Conservation (phyloP, 352 stramenopile genomes). For the Pythium sp. region DNA sequence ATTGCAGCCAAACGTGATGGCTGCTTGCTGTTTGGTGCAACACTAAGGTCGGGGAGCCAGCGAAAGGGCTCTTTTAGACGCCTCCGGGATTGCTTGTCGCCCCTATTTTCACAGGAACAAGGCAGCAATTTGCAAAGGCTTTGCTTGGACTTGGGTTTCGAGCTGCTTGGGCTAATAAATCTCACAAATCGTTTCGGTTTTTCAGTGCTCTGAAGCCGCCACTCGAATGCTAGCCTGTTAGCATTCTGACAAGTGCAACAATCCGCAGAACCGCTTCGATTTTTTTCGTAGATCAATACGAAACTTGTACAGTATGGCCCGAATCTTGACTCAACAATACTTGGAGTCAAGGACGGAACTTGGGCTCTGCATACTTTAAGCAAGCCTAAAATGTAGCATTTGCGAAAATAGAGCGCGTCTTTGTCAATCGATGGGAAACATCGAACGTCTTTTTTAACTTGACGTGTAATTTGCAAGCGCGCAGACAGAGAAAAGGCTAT, state of each 20-base stretch:
- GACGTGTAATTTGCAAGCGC: background rate
- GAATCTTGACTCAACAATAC: background rate
- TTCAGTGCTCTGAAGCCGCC: background rate
- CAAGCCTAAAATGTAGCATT: background rate
- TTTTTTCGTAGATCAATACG: background rate
- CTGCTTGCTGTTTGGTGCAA: background rate
- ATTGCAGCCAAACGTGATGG: background rate
- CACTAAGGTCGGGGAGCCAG: background rate
- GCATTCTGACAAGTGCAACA: background rate
- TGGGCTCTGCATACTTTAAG: background rate
- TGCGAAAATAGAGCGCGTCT: no score
- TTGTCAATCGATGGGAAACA: background rate
- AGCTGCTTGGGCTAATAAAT: no score
- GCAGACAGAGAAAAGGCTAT: background rate
- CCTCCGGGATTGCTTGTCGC: background rate
- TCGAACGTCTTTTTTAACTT: conserved; percentile 1
- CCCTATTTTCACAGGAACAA: background rate
- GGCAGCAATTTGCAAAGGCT: background rate
- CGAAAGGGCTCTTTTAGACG: background rate
- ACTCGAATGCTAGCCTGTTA: background rate
- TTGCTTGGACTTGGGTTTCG: background rate
- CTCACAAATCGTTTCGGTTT: background rate
- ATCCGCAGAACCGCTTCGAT: background rate
- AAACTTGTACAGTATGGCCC: background rate
- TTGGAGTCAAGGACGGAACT: background rate